Evolutionary conservation across 2,329 filamentous ascomycete genomes (phyloP).

Genomic region (Stachybotrys echinatus): DNA sequence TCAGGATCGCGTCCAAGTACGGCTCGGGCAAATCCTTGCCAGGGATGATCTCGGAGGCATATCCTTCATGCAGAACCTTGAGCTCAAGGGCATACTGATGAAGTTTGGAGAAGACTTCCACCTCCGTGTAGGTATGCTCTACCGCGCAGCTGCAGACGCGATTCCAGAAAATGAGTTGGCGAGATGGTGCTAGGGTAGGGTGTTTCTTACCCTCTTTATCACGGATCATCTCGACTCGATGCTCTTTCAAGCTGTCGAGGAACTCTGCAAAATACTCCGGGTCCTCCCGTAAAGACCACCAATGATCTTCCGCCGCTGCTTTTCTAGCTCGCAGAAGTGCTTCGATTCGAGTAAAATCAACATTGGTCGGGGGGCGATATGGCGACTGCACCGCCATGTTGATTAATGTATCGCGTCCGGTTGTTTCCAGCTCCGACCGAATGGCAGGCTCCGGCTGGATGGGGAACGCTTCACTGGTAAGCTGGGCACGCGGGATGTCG

Average conservation of each 20-base stretch:
- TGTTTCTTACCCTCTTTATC: constrained; percentile 28
- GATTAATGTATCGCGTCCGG: constrained; percentile 30
- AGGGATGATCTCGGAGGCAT: constrained; percentile 22
- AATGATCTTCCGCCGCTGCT: constrained; percentile 43
- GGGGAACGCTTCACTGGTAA: constrained; percentile 21
- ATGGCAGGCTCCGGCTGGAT: constrained; percentile 30
- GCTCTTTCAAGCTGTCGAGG: constrained; percentile 37
- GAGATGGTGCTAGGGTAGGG: constrained; percentile 8
- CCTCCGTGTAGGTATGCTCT: constrained; percentile 21
- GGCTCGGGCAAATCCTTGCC: constrained; percentile 20
- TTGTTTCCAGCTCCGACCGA: constrained; percentile 19
- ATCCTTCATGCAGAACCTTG: constrained; percentile 22
- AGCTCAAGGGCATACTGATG: constrained; percentile 21
- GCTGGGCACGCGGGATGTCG: constrained; percentile 31
- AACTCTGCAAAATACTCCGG: constrained; percentile 47
- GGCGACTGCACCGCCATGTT: constrained; percentile 42
- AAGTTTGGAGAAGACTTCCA: constrained; percentile 34
- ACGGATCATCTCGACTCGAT: constrained; percentile 37
- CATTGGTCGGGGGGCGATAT: constrained; percentile 40
- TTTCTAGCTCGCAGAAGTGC: constrained; percentile 35
- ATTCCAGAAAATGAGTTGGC: constrained; percentile 28
- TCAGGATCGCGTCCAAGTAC: constrained; percentile 31
- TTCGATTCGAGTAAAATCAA: constrained; percentile 41
- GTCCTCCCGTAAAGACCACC: constrained; percentile 53
- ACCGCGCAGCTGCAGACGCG: constrained; percentile 29